These are phyloP conservation scores for Solanum rostratum DNA, from an alignment of 257 asterid species.

Conservation along the genomic window DNA sequence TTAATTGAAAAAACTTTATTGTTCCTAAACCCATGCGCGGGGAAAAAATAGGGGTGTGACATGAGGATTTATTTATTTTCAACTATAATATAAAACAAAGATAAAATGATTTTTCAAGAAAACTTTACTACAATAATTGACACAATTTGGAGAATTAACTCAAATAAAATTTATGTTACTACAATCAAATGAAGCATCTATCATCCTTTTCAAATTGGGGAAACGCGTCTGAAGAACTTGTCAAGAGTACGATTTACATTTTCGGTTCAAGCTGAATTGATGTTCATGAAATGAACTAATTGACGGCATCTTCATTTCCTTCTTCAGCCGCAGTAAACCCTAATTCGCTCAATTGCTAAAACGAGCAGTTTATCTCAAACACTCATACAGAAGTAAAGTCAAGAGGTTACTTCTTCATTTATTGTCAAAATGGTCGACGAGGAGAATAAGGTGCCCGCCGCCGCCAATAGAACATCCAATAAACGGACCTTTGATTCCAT, in stretches of 20 bases:
- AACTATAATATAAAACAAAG: background rate
- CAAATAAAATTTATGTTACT: too few relatives aligned
- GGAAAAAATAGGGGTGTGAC: too few relatives aligned
- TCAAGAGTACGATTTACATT: background rate
- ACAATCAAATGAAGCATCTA: too few relatives aligned
- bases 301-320: background rate
- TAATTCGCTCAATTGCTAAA: background rate
- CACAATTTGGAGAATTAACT: too few relatives aligned
- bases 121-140: background rate
- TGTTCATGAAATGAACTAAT: background rate
- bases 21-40: too few relatives aligned
- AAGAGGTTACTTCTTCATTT: background rate
- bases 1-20: too few relatives aligned
- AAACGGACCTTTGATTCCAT: slow-evolving; percentile 20
- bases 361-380: background rate
- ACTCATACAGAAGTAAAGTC: background rate
- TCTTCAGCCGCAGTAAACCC: background rate
- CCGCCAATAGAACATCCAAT: slow-evolving; percentile 14
- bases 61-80: too few relatives aligned
- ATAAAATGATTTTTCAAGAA: background rate
- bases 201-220: background rate
- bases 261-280: background rate
- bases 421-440: slow-evolving; percentile 25
- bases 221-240: background rate
- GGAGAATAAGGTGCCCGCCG: slow-evolving; percentile 10